Evolutionary conservation across 192 early-diverging fungal genomes (phyloP).

Genomic region (Haplosporangium gracile): DNA sequence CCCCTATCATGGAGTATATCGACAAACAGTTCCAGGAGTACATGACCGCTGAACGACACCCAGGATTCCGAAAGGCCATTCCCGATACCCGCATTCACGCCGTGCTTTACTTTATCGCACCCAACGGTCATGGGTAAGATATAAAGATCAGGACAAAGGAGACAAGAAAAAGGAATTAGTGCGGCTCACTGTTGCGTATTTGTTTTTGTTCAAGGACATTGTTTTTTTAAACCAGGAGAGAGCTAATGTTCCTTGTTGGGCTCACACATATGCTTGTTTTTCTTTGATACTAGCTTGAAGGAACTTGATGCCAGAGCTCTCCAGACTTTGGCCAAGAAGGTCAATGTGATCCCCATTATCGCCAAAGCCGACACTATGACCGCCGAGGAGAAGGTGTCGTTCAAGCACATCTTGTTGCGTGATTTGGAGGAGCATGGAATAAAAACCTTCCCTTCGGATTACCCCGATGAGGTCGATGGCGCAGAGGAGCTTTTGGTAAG

Average conservation of each 20-base stretch:
- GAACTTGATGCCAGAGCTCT: conserved; percentile 76
- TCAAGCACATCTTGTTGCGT: conserved; percentile 75
- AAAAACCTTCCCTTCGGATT: conserved; percentile 78
- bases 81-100: conserved; percentile 95
- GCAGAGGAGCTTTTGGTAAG: conserved; percentile 72
- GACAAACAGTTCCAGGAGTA: conserved; percentile 96
- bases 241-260: conserved; percentile 22
- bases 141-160: neutral
- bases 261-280: conserved; percentile 17
- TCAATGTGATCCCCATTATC: conserved; percentile 89
- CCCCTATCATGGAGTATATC: conserved; percentile 94
- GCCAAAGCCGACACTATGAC: conserved; percentile 86
- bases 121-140: conserved; percentile 88
- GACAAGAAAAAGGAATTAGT: neutral
- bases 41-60: conserved; percentile 85
- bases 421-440: conserved; percentile 78
- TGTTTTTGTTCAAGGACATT: conserved; percentile 6
- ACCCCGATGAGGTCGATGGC: conserved; percentile 78
- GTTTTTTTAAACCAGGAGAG: conserved; percentile 9
- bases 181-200: neutral
- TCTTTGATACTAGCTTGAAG: conserved; percentile 55
- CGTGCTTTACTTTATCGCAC: conserved; percentile 97
- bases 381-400: conserved; percentile 69
- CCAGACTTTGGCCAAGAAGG: conserved; percentile 75
- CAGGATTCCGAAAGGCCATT: conserved; percentile 77